A percentile compares a stretch with the other conserved stretches of the same genome.
Evolutionary conservation across 2,329 filamentous ascomycete genomes (phyloP).

Genomic region (Cladosporium cucumerinum): DNA sequence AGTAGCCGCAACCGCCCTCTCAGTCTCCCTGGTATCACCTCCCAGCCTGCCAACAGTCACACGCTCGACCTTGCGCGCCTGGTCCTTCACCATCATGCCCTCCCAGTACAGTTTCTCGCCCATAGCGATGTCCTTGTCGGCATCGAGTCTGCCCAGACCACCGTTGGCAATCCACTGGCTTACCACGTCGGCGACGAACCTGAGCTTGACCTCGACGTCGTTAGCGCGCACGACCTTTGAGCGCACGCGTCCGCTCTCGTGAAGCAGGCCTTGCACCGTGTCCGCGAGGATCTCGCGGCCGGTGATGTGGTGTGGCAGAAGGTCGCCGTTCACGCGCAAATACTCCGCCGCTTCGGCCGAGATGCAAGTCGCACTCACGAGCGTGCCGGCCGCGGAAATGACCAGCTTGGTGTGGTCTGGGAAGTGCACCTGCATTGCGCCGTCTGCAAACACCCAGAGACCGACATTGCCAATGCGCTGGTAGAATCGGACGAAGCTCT

Average conservation of each 20-base stretch:
- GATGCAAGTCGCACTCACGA: constrained; percentile 75
- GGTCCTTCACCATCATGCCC: constrained; percentile 43
- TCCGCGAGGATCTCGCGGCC: constrained; percentile 69
- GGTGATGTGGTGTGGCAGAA: constrained; percentile 65
- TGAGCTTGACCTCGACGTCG: constrained; percentile 68
- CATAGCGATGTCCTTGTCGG: constrained; percentile 30
- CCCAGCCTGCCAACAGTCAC: constrained; percentile 49
- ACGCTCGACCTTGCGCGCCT: constrained; percentile 44
- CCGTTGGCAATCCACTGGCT: constrained; percentile 68
- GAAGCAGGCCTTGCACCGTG: constrained; percentile 69
- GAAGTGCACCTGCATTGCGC: constrained; percentile 79
- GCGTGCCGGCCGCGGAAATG: constrained; percentile 68
- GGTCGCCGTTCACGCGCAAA: constrained; percentile 59
- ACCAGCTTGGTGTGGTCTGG: constrained; percentile 85
- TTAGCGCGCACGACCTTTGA: constrained; percentile 63
- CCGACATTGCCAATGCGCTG: constrained; percentile 77
- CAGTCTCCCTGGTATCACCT: constrained; percentile 36
- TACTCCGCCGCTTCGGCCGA: constrained; percentile 66
- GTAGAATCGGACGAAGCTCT: constrained; percentile 70
- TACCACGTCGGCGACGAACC: constrained; percentile 66
- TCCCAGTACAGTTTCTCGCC: constrained; percentile 40
- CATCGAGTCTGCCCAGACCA: constrained; percentile 57
- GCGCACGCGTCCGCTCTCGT: constrained; percentile 49
- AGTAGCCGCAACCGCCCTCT: not conserved
- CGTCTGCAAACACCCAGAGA: constrained; percentile 77